Percentiles rank a stretch among this genome's conserved stretches.
These are phyloP conservation scores for Pichia sp. DNA, from an alignment of 1,139 yeast species.

Conservation along the genomic window DNA sequence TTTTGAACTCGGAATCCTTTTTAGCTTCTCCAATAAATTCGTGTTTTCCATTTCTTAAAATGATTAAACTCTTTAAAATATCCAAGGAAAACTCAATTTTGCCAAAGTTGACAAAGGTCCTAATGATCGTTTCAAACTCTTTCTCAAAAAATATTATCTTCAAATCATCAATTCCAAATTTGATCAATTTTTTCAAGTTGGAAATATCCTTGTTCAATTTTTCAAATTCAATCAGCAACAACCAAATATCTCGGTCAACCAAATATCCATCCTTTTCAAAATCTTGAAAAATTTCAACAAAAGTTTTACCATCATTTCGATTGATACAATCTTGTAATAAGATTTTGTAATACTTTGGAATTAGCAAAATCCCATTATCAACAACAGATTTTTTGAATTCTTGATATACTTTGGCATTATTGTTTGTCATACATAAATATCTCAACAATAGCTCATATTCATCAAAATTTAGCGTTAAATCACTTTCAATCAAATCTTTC, in stretches of 20 bases:
- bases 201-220: neutral
- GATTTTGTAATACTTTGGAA: slow-evolving; percentile 12
- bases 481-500: slow-evolving; percentile 4
- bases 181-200: too few relatives aligned
- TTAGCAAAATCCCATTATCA: slow-evolving; percentile 2
- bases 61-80: too few relatives aligned
- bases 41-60: too few relatives aligned
- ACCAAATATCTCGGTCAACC: slow-evolving; percentile 14
- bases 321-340: slow-evolving; percentile 15
- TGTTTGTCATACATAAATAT: too few relatives aligned
- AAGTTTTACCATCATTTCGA: slow-evolving; percentile 11
- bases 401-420: too few relatives aligned
- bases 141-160: neutral
- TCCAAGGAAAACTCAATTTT: too few relatives aligned
- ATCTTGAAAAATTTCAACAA: slow-evolving; percentile 14
- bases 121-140: neutral
- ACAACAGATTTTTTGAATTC: too few relatives aligned
- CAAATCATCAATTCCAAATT: neutral
- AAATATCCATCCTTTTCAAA: slow-evolving; percentile 8
- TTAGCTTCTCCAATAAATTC: too few relatives aligned
- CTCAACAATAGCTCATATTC: slow-evolving; percentile 7
- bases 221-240: neutral
- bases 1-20: too few relatives aligned
- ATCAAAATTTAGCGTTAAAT: slow-evolving; percentile 3
- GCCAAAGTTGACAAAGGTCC: too few relatives aligned